Percentiles rank a stretch among this genome's conserved stretches.
Conservation (phyloP, 202 grass and related monocot species). For the Zoysia matrella region DNA sequence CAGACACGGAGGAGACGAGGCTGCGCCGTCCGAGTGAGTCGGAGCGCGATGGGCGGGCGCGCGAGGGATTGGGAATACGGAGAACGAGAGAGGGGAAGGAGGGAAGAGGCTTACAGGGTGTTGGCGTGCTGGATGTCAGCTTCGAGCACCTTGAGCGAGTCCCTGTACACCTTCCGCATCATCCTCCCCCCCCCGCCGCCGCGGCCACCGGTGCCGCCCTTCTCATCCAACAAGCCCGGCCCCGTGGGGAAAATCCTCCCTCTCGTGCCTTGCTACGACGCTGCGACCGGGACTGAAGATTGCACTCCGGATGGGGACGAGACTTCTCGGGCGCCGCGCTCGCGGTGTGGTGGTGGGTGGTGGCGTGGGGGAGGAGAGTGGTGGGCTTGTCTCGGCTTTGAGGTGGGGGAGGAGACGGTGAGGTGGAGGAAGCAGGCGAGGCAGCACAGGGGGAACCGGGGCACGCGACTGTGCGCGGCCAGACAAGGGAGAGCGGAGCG, state of each 20-base stretch:
- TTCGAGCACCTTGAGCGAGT: constrained; percentile 91
- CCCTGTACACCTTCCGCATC: constrained; percentile 92
- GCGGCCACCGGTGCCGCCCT: constrained; percentile 24
- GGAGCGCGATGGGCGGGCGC: background rate
- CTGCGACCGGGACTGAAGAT: constrained; percentile 13
- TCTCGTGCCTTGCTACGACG: background rate
- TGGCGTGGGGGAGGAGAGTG: constrained; percentile 2
- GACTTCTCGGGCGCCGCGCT: constrained; percentile 3
- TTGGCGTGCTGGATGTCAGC: constrained; percentile 95
- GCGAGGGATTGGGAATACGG: background rate
- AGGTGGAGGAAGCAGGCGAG: background rate
- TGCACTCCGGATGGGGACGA: background rate
- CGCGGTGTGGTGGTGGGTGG: background rate
- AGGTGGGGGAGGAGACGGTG: background rate
- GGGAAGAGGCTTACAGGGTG: constrained; percentile 60
- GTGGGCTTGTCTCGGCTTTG: constrained; percentile 20
- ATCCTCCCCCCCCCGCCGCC: constrained; percentile 8
- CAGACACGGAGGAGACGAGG: background rate
- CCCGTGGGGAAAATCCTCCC: background rate
- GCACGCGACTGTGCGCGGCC: constrained; percentile 27
- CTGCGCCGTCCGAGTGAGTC: background rate
- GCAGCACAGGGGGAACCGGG: background rate
- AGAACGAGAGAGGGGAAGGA: too few relatives aligned
- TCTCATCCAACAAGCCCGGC: constrained; percentile 44
- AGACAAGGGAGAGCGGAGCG: constrained; percentile 30